Percentiles rank a stretch among this genome's conserved stretches.
Evolutionary conservation across 352 stramenopile species (phyloP).

Genomic region (Pythium myriotylum): DNA sequence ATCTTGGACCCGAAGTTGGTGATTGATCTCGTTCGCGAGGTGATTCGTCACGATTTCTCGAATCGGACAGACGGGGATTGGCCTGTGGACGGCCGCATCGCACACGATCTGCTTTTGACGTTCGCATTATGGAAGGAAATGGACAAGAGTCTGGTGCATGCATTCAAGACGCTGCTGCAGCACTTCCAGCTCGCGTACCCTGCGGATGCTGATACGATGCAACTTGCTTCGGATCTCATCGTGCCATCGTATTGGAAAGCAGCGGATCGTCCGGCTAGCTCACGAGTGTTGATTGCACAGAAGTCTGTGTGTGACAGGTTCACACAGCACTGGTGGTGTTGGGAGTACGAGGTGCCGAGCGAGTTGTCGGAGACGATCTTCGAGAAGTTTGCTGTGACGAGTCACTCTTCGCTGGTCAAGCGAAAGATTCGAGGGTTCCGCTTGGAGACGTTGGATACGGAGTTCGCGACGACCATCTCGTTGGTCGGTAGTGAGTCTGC

Average conservation of each 20-base stretch:
- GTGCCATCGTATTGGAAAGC: constrained; percentile 17
- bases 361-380: too few relatives aligned
- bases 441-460: constrained; percentile 7
- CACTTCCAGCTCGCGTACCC: constrained; percentile 29
- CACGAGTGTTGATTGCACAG: not conserved
- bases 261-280: not conserved
- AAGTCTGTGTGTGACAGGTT: constrained; percentile 1
- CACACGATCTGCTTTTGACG: constrained; percentile 9
- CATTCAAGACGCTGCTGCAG: constrained; percentile 35
- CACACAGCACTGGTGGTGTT: constrained; percentile 13
- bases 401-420: constrained; percentile 19
- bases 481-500: not conserved
- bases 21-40: constrained; percentile 30
- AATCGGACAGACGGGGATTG: not conserved
- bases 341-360: constrained; percentile 33
- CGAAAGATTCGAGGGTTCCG: constrained; percentile 5
- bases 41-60: constrained; percentile 17
- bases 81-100: constrained; percentile 8
- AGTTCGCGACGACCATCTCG: too few relatives aligned
- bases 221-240: constrained; percentile 21
- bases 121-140: constrained; percentile 27
- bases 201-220: constrained; percentile 15
- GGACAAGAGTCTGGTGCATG: constrained; percentile 24
- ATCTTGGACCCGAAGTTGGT: constrained; percentile 30
- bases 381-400: constrained; percentile 34